phyloP scores from a whole-genome alignment of 257 asterid genomes.

The Euphrasia confusa region DNA sequence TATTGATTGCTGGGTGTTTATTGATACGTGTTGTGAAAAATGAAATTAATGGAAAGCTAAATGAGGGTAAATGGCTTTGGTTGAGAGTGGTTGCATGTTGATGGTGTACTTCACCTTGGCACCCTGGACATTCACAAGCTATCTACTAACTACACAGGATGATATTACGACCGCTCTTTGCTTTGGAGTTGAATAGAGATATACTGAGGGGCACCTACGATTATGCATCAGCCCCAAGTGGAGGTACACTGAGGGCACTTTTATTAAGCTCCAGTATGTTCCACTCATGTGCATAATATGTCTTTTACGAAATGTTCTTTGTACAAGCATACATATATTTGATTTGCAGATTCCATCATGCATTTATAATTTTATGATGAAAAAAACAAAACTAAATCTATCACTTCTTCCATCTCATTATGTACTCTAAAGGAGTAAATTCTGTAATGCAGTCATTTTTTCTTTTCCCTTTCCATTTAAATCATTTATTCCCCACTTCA shows the following conservation, averaged over 20 bases:
- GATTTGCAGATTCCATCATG: constrained; percentile 4
- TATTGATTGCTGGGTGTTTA: constrained; percentile 44
- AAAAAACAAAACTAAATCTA: background rate
- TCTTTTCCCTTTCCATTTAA: constrained; percentile 4
- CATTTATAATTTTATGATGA: background rate
- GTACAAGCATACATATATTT: constrained; percentile 10
- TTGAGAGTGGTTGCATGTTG: constrained; percentile 25
- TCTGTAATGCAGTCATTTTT: background rate
- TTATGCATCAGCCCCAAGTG: too few species aligned
- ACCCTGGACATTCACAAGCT: constrained; percentile 8
- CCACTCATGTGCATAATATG: too few species aligned
- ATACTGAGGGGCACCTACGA: background rate
- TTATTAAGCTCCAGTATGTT: too few species aligned
- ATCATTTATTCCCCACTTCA: constrained; percentile 8
- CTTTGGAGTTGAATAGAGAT: constrained; percentile 16
- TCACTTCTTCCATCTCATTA: background rate
- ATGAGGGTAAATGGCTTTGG: constrained; percentile 80
- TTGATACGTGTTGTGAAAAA: constrained; percentile 55
- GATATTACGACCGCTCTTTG: constrained; percentile 1
- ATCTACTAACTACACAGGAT: background rate
- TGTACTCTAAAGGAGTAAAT: too few species aligned
- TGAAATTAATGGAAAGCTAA: constrained; percentile 57
- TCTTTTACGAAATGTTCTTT: too few species aligned
- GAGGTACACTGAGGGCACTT: background rate
- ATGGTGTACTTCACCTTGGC: constrained; percentile 18